Evolutionary conservation across 2,329 filamentous ascomycete species (phyloP).

Genomic region (Paracamarosporium sp.): DNA sequence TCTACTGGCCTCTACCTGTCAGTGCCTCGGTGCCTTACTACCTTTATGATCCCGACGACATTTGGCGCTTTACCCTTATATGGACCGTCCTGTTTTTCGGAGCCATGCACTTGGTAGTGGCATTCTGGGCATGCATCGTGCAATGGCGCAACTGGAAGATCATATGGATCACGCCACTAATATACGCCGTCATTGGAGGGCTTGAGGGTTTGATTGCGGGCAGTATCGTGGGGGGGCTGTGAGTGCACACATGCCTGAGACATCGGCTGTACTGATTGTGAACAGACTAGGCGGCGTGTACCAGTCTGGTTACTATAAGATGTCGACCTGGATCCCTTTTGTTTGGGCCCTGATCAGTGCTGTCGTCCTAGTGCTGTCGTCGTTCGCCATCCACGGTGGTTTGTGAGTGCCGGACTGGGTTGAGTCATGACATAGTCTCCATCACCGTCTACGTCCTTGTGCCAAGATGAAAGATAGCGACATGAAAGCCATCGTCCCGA

Average conservation of each 20-base stretch:
- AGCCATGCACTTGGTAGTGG: slow-evolving; percentile 75
- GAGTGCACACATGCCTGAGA: slow-evolving; percentile 43
- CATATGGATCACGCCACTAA: slow-evolving; percentile 74
- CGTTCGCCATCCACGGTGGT: slow-evolving; percentile 91
- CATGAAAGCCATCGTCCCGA: neutral
- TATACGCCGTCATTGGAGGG: slow-evolving; percentile 75
- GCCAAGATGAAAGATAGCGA: neutral
- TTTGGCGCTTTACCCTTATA: slow-evolving; percentile 85
- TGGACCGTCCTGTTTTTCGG: slow-evolving; percentile 86
- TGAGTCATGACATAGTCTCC: neutral
- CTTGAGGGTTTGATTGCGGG: slow-evolving; percentile 81
- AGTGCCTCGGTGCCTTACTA: slow-evolving; percentile 63
- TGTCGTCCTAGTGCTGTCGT: slow-evolving; percentile 81
- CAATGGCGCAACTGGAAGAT: slow-evolving; percentile 65
- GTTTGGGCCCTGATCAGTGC: slow-evolving; percentile 88
- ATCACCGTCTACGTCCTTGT: too few relatives aligned
- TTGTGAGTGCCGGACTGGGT: slow-evolving; percentile 58
- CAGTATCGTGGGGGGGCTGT: slow-evolving; percentile 82
- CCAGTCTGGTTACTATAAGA: slow-evolving; percentile 79
- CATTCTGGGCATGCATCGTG: slow-evolving; percentile 73
- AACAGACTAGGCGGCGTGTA: slow-evolving; percentile 81
- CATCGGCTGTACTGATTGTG: slow-evolving; percentile 7
- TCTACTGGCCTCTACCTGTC: slow-evolving; percentile 75
- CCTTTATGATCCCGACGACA: slow-evolving; percentile 77
- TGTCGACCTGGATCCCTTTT: slow-evolving; percentile 95